These are phyloP conservation scores for Spirogloea muscicola DNA, from an alignment of 139 green algal species.

Conservation along the genomic window DNA sequence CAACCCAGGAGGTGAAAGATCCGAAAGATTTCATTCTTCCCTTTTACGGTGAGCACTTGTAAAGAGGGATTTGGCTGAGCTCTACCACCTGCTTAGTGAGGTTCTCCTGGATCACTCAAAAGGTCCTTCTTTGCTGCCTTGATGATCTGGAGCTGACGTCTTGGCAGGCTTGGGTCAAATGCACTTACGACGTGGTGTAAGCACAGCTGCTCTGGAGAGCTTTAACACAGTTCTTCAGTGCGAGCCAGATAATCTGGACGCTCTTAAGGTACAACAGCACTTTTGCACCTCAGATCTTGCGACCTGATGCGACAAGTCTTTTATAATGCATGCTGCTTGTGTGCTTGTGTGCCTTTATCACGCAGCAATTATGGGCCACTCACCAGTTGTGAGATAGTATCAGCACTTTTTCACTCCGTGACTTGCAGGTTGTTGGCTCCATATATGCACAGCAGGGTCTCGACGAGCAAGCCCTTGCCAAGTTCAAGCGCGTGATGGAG, in stretches of 20 bases:
- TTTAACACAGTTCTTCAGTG: not conserved
- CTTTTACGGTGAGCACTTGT: constrained; percentile 10
- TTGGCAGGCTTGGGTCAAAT: constrained; percentile 10
- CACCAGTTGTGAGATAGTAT: not conserved
- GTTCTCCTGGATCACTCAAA: too few relatives aligned
- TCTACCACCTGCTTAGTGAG: too few relatives aligned
- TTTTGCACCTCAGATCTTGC: constrained; percentile 20
- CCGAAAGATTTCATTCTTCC: constrained; percentile 19
- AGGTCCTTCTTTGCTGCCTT: too few relatives aligned
- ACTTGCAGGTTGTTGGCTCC: constrained; percentile 13
- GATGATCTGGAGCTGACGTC: too few relatives aligned
- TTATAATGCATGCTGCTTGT: not conserved
- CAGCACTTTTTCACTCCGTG: too few relatives aligned
- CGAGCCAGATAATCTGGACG: not conserved
- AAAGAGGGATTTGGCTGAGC: too few relatives aligned
- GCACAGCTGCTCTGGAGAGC: not conserved
- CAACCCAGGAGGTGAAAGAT: constrained; percentile 9
- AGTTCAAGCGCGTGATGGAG: constrained; percentile 57
- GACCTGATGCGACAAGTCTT: not conserved
- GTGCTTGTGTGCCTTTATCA: not conserved
- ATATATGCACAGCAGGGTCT: constrained; percentile 24
- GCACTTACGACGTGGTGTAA: not conserved
- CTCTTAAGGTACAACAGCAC: constrained; percentile 3
- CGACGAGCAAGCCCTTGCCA: constrained; percentile 34
- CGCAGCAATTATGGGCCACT: not conserved